Base-by-base conservation (phyloP, 108 stramenopile genomes). In the Cyclotella distinguenda region DNA sequence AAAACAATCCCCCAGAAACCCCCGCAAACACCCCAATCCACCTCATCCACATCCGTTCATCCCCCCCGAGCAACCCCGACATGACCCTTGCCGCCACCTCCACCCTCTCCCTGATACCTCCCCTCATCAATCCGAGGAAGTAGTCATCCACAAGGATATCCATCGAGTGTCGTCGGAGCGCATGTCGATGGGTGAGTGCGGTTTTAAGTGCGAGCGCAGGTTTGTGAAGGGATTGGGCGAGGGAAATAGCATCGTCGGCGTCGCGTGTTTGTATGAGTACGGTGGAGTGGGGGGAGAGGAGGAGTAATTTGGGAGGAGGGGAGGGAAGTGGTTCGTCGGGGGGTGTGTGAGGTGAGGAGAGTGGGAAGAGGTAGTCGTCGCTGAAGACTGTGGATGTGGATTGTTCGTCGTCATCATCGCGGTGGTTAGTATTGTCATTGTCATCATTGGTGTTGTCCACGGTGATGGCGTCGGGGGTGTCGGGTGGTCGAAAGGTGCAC, bases 351-450 rank as follows among this genome's bases (percentile, higher is more conserved):
- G 77, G 49, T 33, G 72, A 66, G 30, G 56, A 56, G 7, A 78
- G 47, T 2, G 82, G 67, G 72, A 87, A 89, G 1, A 71, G 78
- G 53, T 93, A 93, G 54, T 88, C 83, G 59, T 93, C 91, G 59
- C 91, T 93, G 28, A 86, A 79, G 6, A 70, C 48, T 11, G 76
- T 65, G 23, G 72, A 15, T 34, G 8, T 51, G 6, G 61, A 70
- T 34, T 69, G 19, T 9, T 56, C 68, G n/a, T 67, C 70, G 6
- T 72, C 72, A 31, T 68, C 55, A 12, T 52, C 31, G 1, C 33
- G 45, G 25, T 40, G 66, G 50, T 33, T 27, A 18, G 13, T 5
- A 26, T 48, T 0, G 21, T 25, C 30, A 10, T 12, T 10, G 38
- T 38, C 12, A 38, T 38, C 38, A 38, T 38, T 18, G 31, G 26